phyloP scores from a whole-genome alignment of 2,329 filamentous ascomycete genomes.

The Apiospora kogelbergensis region DNA sequence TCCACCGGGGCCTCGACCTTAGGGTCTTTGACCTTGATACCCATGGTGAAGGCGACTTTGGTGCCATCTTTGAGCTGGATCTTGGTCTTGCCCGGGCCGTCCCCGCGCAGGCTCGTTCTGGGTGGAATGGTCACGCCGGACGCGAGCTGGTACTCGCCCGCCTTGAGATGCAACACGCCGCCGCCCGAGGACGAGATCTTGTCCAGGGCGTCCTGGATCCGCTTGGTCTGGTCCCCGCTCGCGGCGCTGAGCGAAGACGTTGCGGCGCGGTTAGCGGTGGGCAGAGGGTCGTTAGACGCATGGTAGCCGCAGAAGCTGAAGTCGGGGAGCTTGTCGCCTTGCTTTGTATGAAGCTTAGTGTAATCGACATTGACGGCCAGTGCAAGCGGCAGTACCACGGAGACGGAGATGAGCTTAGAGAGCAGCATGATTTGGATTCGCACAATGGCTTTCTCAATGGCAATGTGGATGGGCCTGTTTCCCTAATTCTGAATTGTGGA shows the following conservation, averaged over 20 bases:
- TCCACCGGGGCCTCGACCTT: neutral
- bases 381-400: neutral
- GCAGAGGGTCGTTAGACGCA: neutral
- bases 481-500: neutral
- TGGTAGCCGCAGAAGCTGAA: neutral
- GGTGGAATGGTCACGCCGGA: neutral
- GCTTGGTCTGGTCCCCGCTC: neutral
- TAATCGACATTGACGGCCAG: neutral
- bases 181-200: neutral
- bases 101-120: neutral
- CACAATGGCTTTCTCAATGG: neutral
- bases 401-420: neutral
- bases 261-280: neutral
- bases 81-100: neutral
- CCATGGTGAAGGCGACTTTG: neutral
- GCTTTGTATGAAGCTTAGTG: neutral
- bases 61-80: neutral
- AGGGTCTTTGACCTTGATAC: neutral
- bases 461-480: neutral
- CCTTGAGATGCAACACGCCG: neutral
- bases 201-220: neutral
- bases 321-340: neutral
- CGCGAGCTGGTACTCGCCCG: neutral
- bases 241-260: neutral
- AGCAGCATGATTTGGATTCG: neutral